These are phyloP conservation scores for Phytophthora cactorum DNA, from an alignment of 352 stramenopile species.

Conservation along the genomic window DNA sequence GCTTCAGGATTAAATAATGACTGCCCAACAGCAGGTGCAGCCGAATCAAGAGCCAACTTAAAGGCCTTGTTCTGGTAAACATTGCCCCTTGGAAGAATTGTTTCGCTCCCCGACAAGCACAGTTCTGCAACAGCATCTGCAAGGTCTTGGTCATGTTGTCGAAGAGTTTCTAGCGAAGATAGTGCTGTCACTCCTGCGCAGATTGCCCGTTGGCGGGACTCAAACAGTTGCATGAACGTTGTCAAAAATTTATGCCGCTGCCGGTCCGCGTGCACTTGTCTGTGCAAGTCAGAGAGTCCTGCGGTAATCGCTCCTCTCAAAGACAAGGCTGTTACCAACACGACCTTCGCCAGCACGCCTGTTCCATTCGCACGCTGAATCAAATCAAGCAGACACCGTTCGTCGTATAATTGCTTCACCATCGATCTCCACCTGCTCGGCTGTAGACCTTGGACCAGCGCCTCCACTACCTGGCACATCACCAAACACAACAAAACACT, in stretches of 20 bases:
- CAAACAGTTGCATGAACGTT: slow-evolving; percentile 24
- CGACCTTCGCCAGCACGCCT: slow-evolving; percentile 24
- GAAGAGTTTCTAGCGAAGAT: slow-evolving; percentile 1
- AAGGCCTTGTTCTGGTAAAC: slow-evolving; percentile 51
- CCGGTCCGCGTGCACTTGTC: slow-evolving; percentile 29
- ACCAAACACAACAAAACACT: slow-evolving; percentile 3
- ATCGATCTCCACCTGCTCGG: slow-evolving; percentile 31
- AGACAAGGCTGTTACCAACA: slow-evolving; percentile 25
- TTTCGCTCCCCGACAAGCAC: slow-evolving; percentile 50
- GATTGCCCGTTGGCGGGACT: slow-evolving; percentile 21
- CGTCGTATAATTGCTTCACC: slow-evolving; percentile 34
- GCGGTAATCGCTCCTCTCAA: slow-evolving; percentile 20
- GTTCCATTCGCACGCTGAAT: slow-evolving; percentile 23
- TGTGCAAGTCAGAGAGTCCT: slow-evolving; percentile 33
- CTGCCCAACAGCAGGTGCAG: slow-evolving; percentile 4
- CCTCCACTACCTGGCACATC: slow-evolving; percentile 33
- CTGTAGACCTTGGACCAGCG: slow-evolving; percentile 28
- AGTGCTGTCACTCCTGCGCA: neutral
- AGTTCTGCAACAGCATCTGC: slow-evolving; percentile 47
- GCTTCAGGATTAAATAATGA: slow-evolving; percentile 61
- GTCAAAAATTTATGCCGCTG: slow-evolving; percentile 32
- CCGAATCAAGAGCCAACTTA: slow-evolving; percentile 23
- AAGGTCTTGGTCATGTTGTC: slow-evolving; percentile 30
- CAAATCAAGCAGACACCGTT: slow-evolving; percentile 34
- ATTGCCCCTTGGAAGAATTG: slow-evolving; percentile 9